Evolutionary conservation across 2,329 filamentous ascomycete species (phyloP), one percentile per base, ranked within the genome.

Genomic region (Xylaria arbuscula): DNA sequence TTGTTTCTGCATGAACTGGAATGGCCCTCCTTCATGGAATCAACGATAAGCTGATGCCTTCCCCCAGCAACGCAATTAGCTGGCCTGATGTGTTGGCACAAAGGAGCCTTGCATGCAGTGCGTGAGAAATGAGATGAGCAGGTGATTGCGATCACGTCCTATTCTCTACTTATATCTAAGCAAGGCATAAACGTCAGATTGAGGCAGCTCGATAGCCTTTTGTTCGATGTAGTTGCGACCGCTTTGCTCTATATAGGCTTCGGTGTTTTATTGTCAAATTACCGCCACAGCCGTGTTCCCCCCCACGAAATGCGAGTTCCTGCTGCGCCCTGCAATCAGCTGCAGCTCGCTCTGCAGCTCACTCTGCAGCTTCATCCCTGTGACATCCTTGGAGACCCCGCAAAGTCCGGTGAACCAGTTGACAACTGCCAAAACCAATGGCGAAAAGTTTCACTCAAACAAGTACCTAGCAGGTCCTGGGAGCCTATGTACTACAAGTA

Each of bases 71-170:
- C 28, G 62, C 56, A 8, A 15, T 11, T 69, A 47, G 42, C 59
- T 15, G 24, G 62, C 50, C n/a, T 66, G 67, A 66, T 66, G 66
- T 38, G 66, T 47, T 66, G 62, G 63, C 67, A 57, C 48, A 50
- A 60, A 24, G 36, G 61, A 66, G 47, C 15, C 32, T 59, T 50
- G 54, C 50, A 69, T 69, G 67, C 67, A 66, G 45, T 69, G 67
- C 67, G 67, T 69, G 67, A 69, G 62, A 59, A 65, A 59, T 53
- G 53, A 36, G 36, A 54, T 63, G 67, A 69, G 67, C 62, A 69
- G 67, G 63, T 66, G 62, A 62, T 62, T 62, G 67, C 63, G 63
- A 66, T 66, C 66, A 68, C 17, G 19, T 51, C 36, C 53, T 45
- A 48, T 61, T 22, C 24, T 42, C 13, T 58, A 54, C n/a, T 48